Base-by-base conservation (phyloP, 2,329 filamentous ascomycete species). In the Didymosphaeria variabile region DNA sequence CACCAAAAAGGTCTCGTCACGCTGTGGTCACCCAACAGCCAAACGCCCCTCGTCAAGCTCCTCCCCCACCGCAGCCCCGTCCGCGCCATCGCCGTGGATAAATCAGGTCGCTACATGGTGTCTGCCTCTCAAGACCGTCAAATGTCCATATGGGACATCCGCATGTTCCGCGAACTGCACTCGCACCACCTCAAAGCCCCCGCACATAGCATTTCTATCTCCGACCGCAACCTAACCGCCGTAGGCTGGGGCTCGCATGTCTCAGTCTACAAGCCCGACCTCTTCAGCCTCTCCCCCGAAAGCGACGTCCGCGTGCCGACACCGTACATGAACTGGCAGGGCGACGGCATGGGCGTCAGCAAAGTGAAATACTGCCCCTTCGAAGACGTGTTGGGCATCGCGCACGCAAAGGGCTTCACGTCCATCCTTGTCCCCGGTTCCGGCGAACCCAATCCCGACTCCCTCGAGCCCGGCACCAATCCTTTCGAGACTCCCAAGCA, bases 391-490 rank as follows among this genome's bases (percentile, higher is more conserved):
- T 86, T 99, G 1, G 95, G 94, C 15, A 86, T 97, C 26, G 87
- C 90, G 2, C 94, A 98, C 81, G 86, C 91, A 73, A 83, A 89
- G 62, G 95, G 95, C 15, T 98, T 98, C 81, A 91, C 91, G 17
- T 95, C 91, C 58, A 88, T 97, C 74, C 88, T 99, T 69, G 88
- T 98, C 1, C 95, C 95, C 8, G 95, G 95, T 51, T 91, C 94
- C n/a, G 95, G 95, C 64, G 95, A 99, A 79, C 89, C 95, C 76
- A 98, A 98, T 85, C 97, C 92, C 77, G 95, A 99, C 78, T 91
- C 93, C 2, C 84, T 97, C 57, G 95, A 99, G 79, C 85, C 90
- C 70, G 76, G 76, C 56, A 76, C 72, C 13, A 99, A 99, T 83
- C 95, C 95, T 36, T 98, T 94, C 85, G 95, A 98, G 81, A 97